Evolutionary conservation across 371 early-diverging fungal species (phyloP).

Genomic region (Actinomortierella wolfii): DNA sequence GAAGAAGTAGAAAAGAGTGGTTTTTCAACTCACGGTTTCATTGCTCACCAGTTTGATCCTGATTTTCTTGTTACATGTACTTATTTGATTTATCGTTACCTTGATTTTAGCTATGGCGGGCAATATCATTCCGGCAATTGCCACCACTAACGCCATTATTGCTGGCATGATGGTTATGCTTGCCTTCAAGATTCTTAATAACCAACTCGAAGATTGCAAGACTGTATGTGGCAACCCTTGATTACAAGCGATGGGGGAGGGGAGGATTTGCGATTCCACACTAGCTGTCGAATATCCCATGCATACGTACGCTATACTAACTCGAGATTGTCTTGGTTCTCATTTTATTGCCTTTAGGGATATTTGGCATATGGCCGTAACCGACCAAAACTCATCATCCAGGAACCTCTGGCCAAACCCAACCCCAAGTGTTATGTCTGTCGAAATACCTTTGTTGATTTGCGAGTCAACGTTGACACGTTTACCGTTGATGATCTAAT

Average conservation of each 20-base stretch:
- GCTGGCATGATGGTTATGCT: conserved; percentile 94
- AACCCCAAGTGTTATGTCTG: conserved; percentile 68
- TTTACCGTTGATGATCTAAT: conserved; percentile 61
- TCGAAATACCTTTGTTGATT: conserved; percentile 50
- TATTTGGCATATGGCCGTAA: conserved; percentile 59
- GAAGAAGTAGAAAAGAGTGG: no score
- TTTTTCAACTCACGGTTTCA: background rate
- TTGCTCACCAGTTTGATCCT: background rate
- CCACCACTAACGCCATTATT: conserved; percentile 99
- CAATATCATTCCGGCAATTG: conserved; percentile 99
- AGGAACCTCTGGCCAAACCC: conserved; percentile 57
- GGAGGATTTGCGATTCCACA: no score
- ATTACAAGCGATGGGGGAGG: no score
- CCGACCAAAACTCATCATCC: conserved; percentile 53
- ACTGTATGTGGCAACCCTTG: conserved; percentile 49
- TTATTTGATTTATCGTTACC: conserved; percentile 10
- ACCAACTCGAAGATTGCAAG: conserved; percentile 54
- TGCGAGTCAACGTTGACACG: conserved; percentile 50
- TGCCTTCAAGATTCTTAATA: conserved; percentile 75
- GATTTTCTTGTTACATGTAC: background rate
- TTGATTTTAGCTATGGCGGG: conserved; percentile 90
- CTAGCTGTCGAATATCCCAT: conserved; percentile 6
- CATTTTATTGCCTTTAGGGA: conserved; percentile 43
- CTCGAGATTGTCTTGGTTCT: background rate
- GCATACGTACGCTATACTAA: background rate